Base-by-base conservation (phyloP, 139 green algal species). In the Coccomyxa sp. region DNA sequence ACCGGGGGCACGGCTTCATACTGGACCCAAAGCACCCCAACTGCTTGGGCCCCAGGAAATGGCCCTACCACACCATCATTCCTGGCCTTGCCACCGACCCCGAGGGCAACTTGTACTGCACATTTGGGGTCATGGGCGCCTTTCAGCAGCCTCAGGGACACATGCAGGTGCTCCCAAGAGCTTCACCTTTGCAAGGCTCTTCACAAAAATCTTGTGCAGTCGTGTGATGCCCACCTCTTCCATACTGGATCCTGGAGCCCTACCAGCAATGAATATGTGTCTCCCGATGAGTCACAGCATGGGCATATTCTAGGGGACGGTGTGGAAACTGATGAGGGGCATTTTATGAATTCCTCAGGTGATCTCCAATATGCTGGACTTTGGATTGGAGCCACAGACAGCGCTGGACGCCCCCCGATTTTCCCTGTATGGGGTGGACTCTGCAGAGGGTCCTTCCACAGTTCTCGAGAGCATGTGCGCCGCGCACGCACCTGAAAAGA, bases 121-220 rank as follows among this genome's bases (percentile, higher is more conserved):
- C 82, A 13, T 88, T 88, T 84, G 87, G 87, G 32, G 88, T 91
- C 66, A 89, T 91, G 88, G 91, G 92, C 17, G 91, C 85, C 15
- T 94, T 92, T 85, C 93, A 93, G 92, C 92, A 96, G 85, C 92
- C 92, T 13, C 92, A 95, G 82, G 92, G 91, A 0, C 92, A 92
- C 45, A 45, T 91, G 30, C 90, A 93, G 84, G 90, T 92, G 30
- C n/a, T 32, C 4, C 14, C 31, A 66, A 51, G 38, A 11, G 38
- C 75, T 38, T 23, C 23, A 79, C 23, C 38, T 79, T n/a, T 31
- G 67, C 38, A 51, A 51, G 38, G 38, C 3, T 3, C 7, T 7
- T 51, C 3, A 51, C 38, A 51, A 3, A 51, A 51, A 51, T 51
- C 7, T 51, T 7, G 38, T 51, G 38, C 38, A 51, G 38, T 51